Conservation (phyloP, 768 basidiomycete species). For the Suillus discolor region DNA sequence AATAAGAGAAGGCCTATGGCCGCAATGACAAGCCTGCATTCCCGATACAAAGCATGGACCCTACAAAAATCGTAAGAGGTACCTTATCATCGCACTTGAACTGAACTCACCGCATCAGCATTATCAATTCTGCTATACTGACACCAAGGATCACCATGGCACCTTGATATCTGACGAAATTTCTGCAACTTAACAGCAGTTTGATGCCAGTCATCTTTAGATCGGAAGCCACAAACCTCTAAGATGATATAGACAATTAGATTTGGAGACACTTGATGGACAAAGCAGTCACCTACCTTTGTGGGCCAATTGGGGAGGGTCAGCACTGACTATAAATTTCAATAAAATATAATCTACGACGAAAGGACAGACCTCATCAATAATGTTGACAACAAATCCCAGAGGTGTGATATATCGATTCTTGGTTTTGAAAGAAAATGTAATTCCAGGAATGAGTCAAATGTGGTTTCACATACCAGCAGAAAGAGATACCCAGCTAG, state of each 20-base stretch:
- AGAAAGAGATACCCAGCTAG: conserved; percentile 38
- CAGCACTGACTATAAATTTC: neutral
- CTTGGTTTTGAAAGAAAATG: conserved; percentile 27
- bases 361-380: conserved; percentile 17
- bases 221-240: neutral
- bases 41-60: neutral
- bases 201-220: neutral
- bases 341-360: neutral
- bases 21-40: neutral
- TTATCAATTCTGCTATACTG: conserved; percentile 1
- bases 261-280: neutral
- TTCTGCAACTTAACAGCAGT: conserved; percentile 22
- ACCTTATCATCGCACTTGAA: neutral
- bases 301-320: neutral
- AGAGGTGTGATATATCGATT: conserved; percentile 62
- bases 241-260: neutral
- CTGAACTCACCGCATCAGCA: conserved; percentile 1
- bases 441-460: neutral
- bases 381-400: conserved; percentile 55
- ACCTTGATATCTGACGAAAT: neutral
- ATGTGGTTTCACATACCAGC: conserved; percentile 25
- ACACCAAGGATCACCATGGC: conserved; percentile 1
- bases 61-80: neutral
- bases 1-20: neutral
- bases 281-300: neutral